Base-by-base conservation (phyloP, 345 rosid genomes). In the Cochlearia excelsa region DNA sequence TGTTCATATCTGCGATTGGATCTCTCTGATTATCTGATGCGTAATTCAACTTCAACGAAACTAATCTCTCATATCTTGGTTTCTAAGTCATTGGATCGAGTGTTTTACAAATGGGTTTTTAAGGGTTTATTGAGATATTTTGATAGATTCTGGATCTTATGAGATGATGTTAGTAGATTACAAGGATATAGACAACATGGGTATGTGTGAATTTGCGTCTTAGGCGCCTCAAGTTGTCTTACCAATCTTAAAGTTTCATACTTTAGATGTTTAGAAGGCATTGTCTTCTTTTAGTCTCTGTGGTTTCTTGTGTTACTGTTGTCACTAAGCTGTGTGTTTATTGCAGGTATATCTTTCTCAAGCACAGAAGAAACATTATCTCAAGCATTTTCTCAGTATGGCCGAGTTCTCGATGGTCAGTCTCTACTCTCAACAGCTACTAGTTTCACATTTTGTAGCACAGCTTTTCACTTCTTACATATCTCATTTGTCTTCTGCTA, bases 341-440 rank as follows among this genome's bases (percentile, higher is more conserved):
- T 39, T 46, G 58, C 66, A 83, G 85, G 84, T 16, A 26, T 81
- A 46, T 62, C 85, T 59, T 86, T 81, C 65, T 74, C 75, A 47
- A 75, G 81, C 58, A 78, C 87, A 33, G 70, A 77, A 51, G 65
- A 66, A 29, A 52, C 58, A 11, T 67, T 85, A 65, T 51, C 75
- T 1, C 40, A 77, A 59, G 81, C 81, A 38, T 83, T 85, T 79
- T 76, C 92, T 52, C 70, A 79, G 63, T 81, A 59, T 54, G 93
- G 93, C 23, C 43, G 69, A 62, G 82, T 85, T 42, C 54, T 75
- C 5, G 73, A 57, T 70, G 84, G 93, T 85, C 38, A 49, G 63
- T 58, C 41, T 28, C 49, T 27, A 43, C 9, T 54, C 63, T 7
- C 65, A 4, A 46, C 35, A 31, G 4, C 59, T 23, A n/a, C 51